phyloP scores from a whole-genome alignment of 1,284 basidiomycete genomes.

The Papiliotrema flavescens region DNA sequence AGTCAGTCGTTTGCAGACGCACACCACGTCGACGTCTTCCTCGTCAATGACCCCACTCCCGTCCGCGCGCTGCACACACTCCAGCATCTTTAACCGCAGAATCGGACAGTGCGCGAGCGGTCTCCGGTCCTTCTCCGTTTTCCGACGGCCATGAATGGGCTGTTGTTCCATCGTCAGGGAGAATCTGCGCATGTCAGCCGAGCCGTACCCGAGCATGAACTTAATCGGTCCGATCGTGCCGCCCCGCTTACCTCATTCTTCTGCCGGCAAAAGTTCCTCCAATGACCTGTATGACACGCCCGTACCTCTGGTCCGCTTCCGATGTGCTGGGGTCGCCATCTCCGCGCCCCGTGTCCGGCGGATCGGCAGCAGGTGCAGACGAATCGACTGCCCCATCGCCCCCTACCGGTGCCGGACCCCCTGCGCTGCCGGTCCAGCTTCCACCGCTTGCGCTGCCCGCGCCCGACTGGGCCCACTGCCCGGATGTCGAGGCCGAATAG shows the following conservation, averaged over 20 bases:
- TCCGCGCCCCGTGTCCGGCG: no score
- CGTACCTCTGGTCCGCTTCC: not conserved
- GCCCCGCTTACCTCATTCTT: constrained; percentile 18
- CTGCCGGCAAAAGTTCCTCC: constrained; percentile 26
- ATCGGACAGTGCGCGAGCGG: constrained; percentile 33
- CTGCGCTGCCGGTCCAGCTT: no score
- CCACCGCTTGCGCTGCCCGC: no score
- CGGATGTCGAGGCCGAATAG: no score
- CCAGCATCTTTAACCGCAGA: constrained; percentile 19
- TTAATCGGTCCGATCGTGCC: not conserved
- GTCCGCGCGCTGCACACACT: constrained; percentile 6
- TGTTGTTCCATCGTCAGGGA: constrained; percentile 27
- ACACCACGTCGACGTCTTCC: constrained; percentile 17
- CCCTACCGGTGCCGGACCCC: no score
- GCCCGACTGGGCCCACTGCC: no score
- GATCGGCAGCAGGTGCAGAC: no score
- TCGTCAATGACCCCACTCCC: constrained; percentile 3
- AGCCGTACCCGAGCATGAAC: no score
- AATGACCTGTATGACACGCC: constrained; percentile 1
- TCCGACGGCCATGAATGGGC: constrained; percentile 29
- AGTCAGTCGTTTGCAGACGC: not conserved
- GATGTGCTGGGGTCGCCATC: no score
- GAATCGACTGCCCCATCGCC: no score
- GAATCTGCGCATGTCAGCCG: constrained; percentile 13
- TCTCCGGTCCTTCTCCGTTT: constrained; percentile 35